Conservation (phyloP, 1,139 yeast species). For the Blastobotrys malaysiensis region DNA sequence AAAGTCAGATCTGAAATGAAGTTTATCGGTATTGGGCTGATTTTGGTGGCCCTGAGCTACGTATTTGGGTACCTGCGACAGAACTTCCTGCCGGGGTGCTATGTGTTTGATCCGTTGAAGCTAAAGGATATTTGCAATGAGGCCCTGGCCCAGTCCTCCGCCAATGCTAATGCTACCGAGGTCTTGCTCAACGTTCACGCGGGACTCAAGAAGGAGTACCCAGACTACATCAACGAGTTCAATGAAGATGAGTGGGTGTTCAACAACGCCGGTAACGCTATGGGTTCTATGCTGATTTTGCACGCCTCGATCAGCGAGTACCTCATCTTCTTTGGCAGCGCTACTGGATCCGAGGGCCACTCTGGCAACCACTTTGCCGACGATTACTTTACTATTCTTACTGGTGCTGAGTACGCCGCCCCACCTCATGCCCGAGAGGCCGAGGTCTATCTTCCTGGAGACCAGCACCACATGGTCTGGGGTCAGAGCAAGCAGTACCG, state of each 20-base stretch:
- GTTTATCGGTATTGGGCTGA: conserved; percentile 4
- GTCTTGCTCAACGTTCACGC: conserved; percentile 57
- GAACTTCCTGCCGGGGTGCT: conserved; percentile 50
- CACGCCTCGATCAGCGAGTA: conserved; percentile 94
- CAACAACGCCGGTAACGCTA: conserved; percentile 98
- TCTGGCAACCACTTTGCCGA: conserved; percentile 93
- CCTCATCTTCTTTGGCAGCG: conserved; percentile 79
- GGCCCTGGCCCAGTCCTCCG: conserved; percentile 44
- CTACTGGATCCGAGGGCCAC: conserved; percentile 96
- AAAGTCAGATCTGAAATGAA: conserved; percentile 3
- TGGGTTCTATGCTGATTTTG: conserved; percentile 93
- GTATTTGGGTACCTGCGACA: conserved; percentile 17
- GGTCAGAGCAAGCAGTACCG: conserved; percentile 77
- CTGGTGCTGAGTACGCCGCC: conserved; percentile 74
- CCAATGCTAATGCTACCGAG: conserved; percentile 58
- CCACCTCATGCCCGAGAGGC: conserved; percentile 54
- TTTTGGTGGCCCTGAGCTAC: neutral
- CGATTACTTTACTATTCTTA: conserved; percentile 85
- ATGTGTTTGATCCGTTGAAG: conserved; percentile 48
- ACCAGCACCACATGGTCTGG: conserved; percentile 66
- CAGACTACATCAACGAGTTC: conserved; percentile 60
- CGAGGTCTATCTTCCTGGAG: conserved; percentile 64
- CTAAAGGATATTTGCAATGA: conserved; percentile 45
- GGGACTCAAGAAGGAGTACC: conserved; percentile 57
- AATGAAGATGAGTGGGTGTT: conserved; percentile 84